Conservation (phyloP, 805 yeast species). For the Yarrowia sp. region DNA sequence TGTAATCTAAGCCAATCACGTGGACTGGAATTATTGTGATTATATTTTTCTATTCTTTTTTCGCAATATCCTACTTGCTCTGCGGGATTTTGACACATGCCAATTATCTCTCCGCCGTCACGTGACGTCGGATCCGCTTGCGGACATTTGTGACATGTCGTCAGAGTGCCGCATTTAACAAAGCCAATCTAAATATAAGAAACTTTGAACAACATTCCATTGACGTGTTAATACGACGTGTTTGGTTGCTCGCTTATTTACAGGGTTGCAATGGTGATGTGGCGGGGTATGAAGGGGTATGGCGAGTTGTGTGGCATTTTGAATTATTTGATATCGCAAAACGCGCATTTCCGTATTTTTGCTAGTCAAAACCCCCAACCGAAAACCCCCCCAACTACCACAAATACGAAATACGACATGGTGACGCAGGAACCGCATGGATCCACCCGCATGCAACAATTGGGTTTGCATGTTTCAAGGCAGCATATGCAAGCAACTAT, state of each 20-base stretch:
- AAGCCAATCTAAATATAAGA: background rate
- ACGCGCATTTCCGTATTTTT: too few species aligned
- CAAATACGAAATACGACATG: conserved; percentile 14
- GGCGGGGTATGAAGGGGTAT: too few species aligned
- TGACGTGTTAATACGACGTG: conserved; percentile 7
- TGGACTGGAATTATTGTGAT: too few species aligned
- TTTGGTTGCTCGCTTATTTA: conserved; percentile 13
- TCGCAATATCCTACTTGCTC: too few species aligned
- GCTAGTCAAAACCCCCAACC: background rate
- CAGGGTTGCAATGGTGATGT: too few species aligned
- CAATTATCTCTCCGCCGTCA: too few species aligned
- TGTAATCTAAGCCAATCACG: too few species aligned
- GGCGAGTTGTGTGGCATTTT: too few species aligned
- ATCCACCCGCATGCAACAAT: conserved; percentile 20
- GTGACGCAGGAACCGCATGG: conserved; percentile 22
- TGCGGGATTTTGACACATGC: too few species aligned
- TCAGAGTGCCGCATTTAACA: background rate
- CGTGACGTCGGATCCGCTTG: background rate
- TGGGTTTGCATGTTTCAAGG: conserved; percentile 6
- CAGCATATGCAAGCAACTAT: conserved; percentile 19
- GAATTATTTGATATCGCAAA: too few species aligned
- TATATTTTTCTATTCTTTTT: too few species aligned
- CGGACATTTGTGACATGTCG: background rate
- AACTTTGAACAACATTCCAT: background rate
- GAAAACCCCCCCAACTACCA: background rate